A percentile compares a stretch with the other conserved stretches of the same genome.
phyloP scores from a whole-genome alignment of 1,284 basidiomycete genomes.

The Microbotryum violaceum region DNA sequence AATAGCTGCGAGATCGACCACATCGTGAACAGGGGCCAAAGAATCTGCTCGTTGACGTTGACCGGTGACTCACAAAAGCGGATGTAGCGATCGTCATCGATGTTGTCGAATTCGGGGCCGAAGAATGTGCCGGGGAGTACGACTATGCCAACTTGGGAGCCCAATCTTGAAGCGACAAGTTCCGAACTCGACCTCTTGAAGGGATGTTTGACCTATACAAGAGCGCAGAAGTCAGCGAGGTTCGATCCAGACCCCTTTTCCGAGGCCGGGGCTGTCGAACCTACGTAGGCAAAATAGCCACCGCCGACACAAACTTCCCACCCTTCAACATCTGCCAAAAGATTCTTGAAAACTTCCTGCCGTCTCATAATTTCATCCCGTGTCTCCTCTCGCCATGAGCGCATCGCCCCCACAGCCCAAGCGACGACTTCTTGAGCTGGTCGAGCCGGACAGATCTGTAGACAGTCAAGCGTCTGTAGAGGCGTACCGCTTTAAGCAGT shows the following conservation, averaged over 20 bases:
- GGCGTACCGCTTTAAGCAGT: too few species aligned
- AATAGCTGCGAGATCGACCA: conserved; percentile 44
- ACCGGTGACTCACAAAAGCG: conserved; percentile 40
- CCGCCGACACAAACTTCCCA: conserved; percentile 39
- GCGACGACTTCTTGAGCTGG: conserved; percentile 61
- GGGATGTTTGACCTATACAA: conserved; percentile 54
- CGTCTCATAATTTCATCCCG: conserved; percentile 52
- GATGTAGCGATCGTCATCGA: conserved; percentile 54
- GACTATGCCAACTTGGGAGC: conserved; percentile 57
- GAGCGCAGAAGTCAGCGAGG: not conserved
- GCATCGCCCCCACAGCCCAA: conserved; percentile 24
- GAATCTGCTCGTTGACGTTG: conserved; percentile 4
- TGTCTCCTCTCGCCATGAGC: conserved; percentile 47
- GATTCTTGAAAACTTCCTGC: conserved; percentile 52
- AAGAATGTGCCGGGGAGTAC: conserved; percentile 66
- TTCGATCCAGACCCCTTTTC: not conserved
- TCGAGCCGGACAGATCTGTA: conserved; percentile 67
- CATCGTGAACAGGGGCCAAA: not conserved
- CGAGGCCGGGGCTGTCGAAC: not conserved
- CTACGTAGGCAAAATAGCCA: conserved; percentile 40
- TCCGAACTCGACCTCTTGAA: conserved; percentile 41
- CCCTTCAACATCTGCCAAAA: conserved; percentile 35
- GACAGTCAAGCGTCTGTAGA: conserved; percentile 56
- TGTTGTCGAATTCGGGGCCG: conserved; percentile 39
- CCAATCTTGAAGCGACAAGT: conserved; percentile 56